phyloP scores from a whole-genome alignment of 495 filamentous ascomycete genomes.

The Penicillium cataractarum region DNA sequence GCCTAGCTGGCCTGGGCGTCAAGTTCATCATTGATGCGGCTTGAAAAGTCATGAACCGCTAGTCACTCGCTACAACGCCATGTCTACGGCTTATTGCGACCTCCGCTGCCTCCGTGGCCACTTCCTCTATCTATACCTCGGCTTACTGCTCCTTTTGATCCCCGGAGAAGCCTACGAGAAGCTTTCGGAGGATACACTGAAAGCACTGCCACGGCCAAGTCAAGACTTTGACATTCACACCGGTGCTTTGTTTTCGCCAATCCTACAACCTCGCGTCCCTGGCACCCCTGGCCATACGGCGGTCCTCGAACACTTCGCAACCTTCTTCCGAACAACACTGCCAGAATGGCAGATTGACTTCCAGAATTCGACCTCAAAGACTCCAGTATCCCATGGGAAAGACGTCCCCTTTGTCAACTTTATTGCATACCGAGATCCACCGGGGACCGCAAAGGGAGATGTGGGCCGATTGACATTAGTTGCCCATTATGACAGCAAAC shows the following conservation, averaged over 20 bases:
- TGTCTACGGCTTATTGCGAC: slow-evolving; percentile 37
- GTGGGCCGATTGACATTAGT: slow-evolving; percentile 81
- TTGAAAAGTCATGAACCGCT: slow-evolving; percentile 20
- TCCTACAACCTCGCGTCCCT: slow-evolving; percentile 87
- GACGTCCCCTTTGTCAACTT: slow-evolving; percentile 85
- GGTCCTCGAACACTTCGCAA: slow-evolving; percentile 78
- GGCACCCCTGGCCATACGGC: slow-evolving; percentile 75
- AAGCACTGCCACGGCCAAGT: slow-evolving; percentile 65
- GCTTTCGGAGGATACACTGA: slow-evolving; percentile 73
- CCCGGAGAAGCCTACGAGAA: slow-evolving; percentile 63
- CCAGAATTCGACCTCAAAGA: slow-evolving; percentile 84
- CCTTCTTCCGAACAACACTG: slow-evolving; percentile 75
- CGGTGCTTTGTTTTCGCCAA: slow-evolving; percentile 79
- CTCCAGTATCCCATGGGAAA: slow-evolving; percentile 68
- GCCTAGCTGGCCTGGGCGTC: slow-evolving; percentile 19
- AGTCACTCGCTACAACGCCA: slow-evolving; percentile 24
- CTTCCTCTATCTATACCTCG: slow-evolving; percentile 36
- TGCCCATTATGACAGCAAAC: slow-evolving; percentile 92
- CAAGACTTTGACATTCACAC: slow-evolving; percentile 79
- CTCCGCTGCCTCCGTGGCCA: slow-evolving; percentile 26
- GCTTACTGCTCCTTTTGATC: slow-evolving; percentile 32
- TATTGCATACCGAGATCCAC: slow-evolving; percentile 87
- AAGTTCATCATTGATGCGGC: background rate
- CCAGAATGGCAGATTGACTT: slow-evolving; percentile 79
- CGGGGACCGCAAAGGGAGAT: slow-evolving; percentile 72